Conservation (phyloP, 2,329 filamentous ascomycete genomes). For the Knoxdaviesia proteae region DNA sequence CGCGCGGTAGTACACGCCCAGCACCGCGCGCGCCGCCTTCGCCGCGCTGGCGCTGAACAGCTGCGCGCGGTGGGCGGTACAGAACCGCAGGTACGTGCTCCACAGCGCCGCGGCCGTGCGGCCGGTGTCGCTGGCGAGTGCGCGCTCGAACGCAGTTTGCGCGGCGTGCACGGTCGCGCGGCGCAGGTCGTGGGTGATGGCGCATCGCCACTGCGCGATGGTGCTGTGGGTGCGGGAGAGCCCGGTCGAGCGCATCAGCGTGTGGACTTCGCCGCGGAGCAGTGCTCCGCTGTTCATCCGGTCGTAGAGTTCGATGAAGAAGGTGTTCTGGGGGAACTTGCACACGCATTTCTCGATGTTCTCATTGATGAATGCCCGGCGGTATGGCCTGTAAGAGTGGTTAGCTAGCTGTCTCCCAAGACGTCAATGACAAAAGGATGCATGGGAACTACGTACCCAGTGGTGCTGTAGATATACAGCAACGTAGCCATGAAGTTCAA, state of each 20-base stretch:
- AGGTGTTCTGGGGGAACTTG: slow-evolving; percentile 53
- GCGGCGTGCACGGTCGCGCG: slow-evolving; percentile 27
- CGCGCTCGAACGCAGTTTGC: slow-evolving; percentile 29
- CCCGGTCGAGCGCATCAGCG: slow-evolving; percentile 34
- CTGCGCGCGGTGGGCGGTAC: slow-evolving; percentile 4
- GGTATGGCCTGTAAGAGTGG: slow-evolving; percentile 31
- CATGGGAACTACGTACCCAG: slow-evolving; percentile 20
- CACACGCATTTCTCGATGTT: slow-evolving; percentile 38
- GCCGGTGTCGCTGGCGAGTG: slow-evolving; percentile 19
- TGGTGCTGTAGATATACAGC: slow-evolving; percentile 42
- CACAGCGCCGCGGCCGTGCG: slow-evolving; percentile 23
- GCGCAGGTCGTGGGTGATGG: slow-evolving; percentile 27
- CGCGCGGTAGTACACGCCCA: slow-evolving; percentile 26
- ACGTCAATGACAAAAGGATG: not conserved
- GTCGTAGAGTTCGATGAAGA: slow-evolving; percentile 53
- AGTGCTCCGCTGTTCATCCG: slow-evolving; percentile 53
- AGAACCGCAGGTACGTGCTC: slow-evolving; percentile 28
- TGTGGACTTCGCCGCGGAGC: slow-evolving; percentile 58
- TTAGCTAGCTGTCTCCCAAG: not conserved
- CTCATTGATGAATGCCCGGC: slow-evolving; percentile 41
- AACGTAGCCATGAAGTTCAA: slow-evolving; percentile 49
- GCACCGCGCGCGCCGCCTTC: slow-evolving; percentile 19
- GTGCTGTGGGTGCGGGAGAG: slow-evolving; percentile 18
- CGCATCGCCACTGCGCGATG: slow-evolving; percentile 23
- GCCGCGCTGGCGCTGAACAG: slow-evolving; percentile 9